A percentile compares a stretch with the other conserved stretches of the same genome.
These are phyloP conservation scores for Larix kaempferi DNA, from an alignment of 75 land plant species.

Conservation along the genomic window DNA sequence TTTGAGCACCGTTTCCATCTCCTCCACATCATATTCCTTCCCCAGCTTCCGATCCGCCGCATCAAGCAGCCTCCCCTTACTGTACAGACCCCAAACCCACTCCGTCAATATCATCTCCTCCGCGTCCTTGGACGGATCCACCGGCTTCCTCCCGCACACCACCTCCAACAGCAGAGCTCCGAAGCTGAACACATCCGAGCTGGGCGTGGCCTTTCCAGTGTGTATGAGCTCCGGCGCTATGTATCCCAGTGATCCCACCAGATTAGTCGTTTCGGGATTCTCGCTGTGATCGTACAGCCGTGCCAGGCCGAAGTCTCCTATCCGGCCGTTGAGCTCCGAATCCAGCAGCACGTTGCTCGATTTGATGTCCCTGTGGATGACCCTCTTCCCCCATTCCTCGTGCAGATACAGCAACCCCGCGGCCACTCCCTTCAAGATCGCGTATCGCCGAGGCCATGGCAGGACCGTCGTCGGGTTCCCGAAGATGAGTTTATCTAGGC, in stretches of 20 bases:
- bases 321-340: constrained; percentile 14
- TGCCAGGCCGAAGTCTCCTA: constrained; percentile 25
- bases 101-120: constrained; percentile 11
- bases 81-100: constrained; percentile 20
- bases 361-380: constrained; percentile 39
- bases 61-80: not conserved
- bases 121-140: not conserved
- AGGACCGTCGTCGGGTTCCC: not conserved
- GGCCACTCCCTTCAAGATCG: constrained; percentile 21
- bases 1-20: constrained; percentile 24
- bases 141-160: constrained; percentile 23
- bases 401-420: constrained; percentile 19
- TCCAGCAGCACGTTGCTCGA: constrained; percentile 23
- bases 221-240: constrained; percentile 16
- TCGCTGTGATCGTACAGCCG: constrained; percentile 16
- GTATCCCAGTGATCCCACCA: constrained; percentile 25
- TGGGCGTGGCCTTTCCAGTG: constrained; percentile 21
- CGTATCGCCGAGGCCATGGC: constrained; percentile 5
- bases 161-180: constrained; percentile 26
- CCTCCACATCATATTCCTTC: constrained; percentile 20
- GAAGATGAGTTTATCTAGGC: constrained; percentile 19
- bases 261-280: constrained; percentile 23
- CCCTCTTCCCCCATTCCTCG: constrained; percentile 17
- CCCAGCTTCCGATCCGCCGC: constrained; percentile 21
- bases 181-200: constrained; percentile 27